A percentile compares a stretch with the other conserved stretches of the same genome.
phyloP scores from a whole-genome alignment of 2,329 filamentous ascomycete genomes.

The Exophiala phaeomuriformis region DNA sequence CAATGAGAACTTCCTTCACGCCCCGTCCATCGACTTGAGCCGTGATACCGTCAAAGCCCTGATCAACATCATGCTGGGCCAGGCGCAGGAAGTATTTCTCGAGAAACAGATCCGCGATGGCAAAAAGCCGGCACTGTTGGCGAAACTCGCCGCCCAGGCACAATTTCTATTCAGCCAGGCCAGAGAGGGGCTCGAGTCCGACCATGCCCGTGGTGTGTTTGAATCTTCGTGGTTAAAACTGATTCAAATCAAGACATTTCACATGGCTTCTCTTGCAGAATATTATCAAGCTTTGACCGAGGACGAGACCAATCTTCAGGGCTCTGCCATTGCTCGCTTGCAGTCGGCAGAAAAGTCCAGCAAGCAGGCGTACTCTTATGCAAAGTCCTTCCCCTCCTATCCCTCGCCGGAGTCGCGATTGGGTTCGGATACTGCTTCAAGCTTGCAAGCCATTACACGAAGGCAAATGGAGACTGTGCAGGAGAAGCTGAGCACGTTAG shows the following conservation, averaged over 20 bases:
- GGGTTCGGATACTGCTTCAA: constrained; percentile 65
- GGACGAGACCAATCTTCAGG: constrained; percentile 79
- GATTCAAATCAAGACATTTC: constrained; percentile 62
- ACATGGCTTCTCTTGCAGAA: constrained; percentile 79
- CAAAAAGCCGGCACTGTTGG: constrained; percentile 85
- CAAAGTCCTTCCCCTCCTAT: constrained; percentile 71
- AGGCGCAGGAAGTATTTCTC: constrained; percentile 93
- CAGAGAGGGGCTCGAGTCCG: constrained; percentile 83
- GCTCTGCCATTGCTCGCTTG: constrained; percentile 73
- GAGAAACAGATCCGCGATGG: constrained; percentile 91
- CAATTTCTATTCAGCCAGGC: constrained; percentile 82
- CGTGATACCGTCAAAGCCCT: constrained; percentile 91
- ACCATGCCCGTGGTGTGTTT: constrained; percentile 82
- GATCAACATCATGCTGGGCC: constrained; percentile 86
- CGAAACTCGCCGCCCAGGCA: constrained; percentile 87
- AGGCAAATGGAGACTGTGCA: constrained; percentile 73
- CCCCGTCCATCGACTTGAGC: constrained; percentile 91
- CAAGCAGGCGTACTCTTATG: constrained; percentile 68
- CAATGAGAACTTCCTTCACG: constrained; percentile 98
- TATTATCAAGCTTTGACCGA: constrained; percentile 92
- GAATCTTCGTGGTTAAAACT: constrained; percentile 89
- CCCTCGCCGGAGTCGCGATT: constrained; percentile 77
- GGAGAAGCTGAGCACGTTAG: constrained; percentile 66
- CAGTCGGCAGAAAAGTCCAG: constrained; percentile 71
- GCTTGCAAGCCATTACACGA: constrained; percentile 73